Evolutionary conservation across 257 asterid genomes (phyloP), one percentile per base, ranked within the genome.

Genomic region (Salvia miltiorrhiza): DNA sequence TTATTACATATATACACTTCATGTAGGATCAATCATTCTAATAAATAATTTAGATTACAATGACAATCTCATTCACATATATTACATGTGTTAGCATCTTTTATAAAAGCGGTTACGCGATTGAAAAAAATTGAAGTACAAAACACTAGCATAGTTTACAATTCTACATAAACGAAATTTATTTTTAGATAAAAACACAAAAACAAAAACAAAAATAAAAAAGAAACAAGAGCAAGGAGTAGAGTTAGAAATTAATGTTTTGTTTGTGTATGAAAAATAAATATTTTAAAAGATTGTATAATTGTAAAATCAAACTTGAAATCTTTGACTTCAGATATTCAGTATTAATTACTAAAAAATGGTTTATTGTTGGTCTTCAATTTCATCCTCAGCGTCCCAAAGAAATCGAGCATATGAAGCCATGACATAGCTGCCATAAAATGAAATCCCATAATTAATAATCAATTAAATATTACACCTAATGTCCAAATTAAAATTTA

Each of bases 371-470:
- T 61, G 75, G 13, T 17, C 55, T 63, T 63, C 76, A 5, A 57
- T 67, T 24, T 79, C 76, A 14, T 75, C 83, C 37, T 72, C 89
- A 8, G 73, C 76, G n/a, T 83, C 86, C 92, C 92, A 86, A 17
- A 86, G 87, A 80, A 86, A 86, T 30, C 75, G 75, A 14, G 92
- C 92, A 62, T 86, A 81, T 41, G 92, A 83, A 30, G 86, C 89
- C 84, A 76, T 40, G 43, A 83, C 82, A 68, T 76, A 64, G 68
- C 89, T 84, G 86, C 65, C 14, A 21, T 7, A 32, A 9, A 48
- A 2, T 37, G 12, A 10, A 37, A 37, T 37, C 3, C 3, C 40
- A 35, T 12, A 37, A 4, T 10, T 2, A 1, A 21, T 8, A 43
- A 40, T 23, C 7, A 62, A 62, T n/a, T 11, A 12, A 20, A 39